Evolutionary conservation across 441 rosid species (phyloP).

Genomic region (Adansonia grandidieri): DNA sequence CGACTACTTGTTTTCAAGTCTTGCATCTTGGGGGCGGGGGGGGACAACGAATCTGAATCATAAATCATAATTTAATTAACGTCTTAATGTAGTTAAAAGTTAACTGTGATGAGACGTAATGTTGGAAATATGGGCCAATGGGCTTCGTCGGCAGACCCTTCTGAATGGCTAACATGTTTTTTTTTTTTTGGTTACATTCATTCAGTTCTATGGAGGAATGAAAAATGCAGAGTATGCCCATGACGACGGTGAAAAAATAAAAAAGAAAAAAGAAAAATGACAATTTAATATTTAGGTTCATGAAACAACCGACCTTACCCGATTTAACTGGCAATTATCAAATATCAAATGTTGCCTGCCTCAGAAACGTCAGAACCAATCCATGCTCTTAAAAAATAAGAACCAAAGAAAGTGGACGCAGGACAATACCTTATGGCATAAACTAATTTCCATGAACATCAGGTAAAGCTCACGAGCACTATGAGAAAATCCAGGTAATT

Average conservation of each 20-base stretch:
- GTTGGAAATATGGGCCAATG: not conserved
- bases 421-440: not conserved
- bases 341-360: not conserved
- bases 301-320: slow-evolving; percentile 16
- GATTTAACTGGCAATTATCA: not conserved
- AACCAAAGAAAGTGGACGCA: not conserved
- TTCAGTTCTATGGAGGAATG: not conserved
- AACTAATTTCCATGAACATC: not conserved
- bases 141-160: not conserved
- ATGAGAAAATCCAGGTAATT: not conserved
- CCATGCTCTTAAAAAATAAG: not conserved
- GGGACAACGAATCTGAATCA: too few species aligned
- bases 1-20: too few species aligned
- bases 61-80: too few species aligned
- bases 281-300: not conserved
- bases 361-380: not conserved
- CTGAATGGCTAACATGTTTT: not conserved
- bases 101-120: not conserved
- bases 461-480: not conserved
- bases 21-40: too few species aligned
- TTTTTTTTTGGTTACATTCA: too few species aligned
- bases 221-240: not conserved
- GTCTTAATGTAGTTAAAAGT: not conserved
- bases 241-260: not conserved
- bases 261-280: too few species aligned